Percentiles rank a stretch among this genome's conserved stretches.
Evolutionary conservation across 306 rosid species (phyloP).

Genomic region (Crataegus laevigata): DNA sequence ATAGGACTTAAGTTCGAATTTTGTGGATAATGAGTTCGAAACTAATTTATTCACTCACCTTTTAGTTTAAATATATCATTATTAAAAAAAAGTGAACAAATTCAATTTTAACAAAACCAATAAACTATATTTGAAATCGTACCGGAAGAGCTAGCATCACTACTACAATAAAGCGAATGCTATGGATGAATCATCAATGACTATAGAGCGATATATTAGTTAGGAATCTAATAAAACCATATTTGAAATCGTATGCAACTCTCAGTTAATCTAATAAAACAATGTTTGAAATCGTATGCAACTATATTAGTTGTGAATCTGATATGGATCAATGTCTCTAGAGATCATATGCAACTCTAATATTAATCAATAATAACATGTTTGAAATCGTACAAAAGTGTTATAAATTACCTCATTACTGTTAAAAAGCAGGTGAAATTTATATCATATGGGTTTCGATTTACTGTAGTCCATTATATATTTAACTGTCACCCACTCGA

Average conservation of each 20-base stretch:
- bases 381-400: not conserved
- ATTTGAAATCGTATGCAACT: too few relatives aligned
- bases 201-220: not conserved
- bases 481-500: slow-evolving; percentile 12
- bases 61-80: not conserved
- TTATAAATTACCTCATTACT: not conserved
- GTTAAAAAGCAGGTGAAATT: not conserved
- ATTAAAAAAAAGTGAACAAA: not conserved
- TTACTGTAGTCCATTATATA: not conserved
- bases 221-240: too few relatives aligned
- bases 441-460: not conserved
- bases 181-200: not conserved
- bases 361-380: not conserved
- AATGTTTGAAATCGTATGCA: too few relatives aligned
- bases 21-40: too few relatives aligned
- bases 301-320: not conserved
- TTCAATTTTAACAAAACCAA: not conserved
- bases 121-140: not conserved
- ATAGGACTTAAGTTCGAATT: not conserved
- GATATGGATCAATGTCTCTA: not conserved
- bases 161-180: not conserved
- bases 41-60: too few relatives aligned
- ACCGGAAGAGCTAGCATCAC: not conserved
- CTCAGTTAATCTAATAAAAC: too few relatives aligned
- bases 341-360: not conserved